Conservation (phyloP, 306 rosid species). For the Glycyrrhiza uralensis region DNA sequence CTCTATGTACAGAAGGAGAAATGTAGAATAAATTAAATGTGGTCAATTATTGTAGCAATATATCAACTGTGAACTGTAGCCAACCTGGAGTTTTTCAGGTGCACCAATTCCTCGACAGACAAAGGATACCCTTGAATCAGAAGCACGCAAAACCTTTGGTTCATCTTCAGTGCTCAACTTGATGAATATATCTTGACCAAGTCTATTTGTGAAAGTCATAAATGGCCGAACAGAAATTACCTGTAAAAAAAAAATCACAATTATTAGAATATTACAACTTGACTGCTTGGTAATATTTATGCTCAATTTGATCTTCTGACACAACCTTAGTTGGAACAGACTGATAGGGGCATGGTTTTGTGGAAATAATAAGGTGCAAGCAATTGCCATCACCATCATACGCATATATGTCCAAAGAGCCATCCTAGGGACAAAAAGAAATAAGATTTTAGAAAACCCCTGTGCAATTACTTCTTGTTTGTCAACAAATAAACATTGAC, state of each 20-base stretch:
- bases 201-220: slow-evolving; percentile 92
- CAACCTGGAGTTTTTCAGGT: slow-evolving; percentile 85
- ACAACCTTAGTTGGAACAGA: slow-evolving; percentile 93
- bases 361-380: slow-evolving; percentile 74
- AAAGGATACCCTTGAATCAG: slow-evolving; percentile 80
- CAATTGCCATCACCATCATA: slow-evolving; percentile 70
- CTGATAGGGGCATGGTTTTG: slow-evolving; percentile 78
- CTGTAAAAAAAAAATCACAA: slow-evolving; percentile 39
- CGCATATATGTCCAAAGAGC: slow-evolving; percentile 81
- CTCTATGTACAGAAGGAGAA: neutral
- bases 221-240: slow-evolving; percentile 79
- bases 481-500: slow-evolving; percentile 7
- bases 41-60: slow-evolving; percentile 13
- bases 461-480: neutral
- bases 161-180: slow-evolving; percentile 76
- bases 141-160: slow-evolving; percentile 71
- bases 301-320: slow-evolving; percentile 5
- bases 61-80: slow-evolving; percentile 24
- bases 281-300: slow-evolving; percentile 7
- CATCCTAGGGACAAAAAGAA: slow-evolving; percentile 59
- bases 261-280: neutral
- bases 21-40: neutral
- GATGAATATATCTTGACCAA: slow-evolving; percentile 74
- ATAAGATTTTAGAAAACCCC: neutral
- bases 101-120: slow-evolving; percentile 47